Base-by-base conservation (phyloP, 441 rosid genomes). In the Hypseocharis bilobata region DNA sequence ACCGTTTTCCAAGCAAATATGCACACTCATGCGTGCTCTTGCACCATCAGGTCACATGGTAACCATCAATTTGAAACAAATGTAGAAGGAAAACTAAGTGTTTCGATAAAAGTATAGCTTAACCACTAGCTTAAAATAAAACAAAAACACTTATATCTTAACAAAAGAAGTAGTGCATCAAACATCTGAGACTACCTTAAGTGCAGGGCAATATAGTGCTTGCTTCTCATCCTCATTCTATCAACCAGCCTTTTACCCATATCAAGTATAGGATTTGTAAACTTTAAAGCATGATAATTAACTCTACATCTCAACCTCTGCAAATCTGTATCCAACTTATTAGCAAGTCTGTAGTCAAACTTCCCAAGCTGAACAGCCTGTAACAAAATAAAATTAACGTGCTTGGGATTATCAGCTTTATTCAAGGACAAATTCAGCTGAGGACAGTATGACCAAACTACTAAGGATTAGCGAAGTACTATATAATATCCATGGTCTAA, bases 221-320 rank as follows among this genome's bases (percentile, higher is more conserved):
- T 80, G 83, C 87, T 84, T 80, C 69, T 89, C 74, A 73, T 67
- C 82, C 87, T 76, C 99, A 94, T 91, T 76, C 87, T 80, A 47
- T 70, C 73, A 30, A 89, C 94, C 62, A 94, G 72, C 42, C 64
- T 77, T 62, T 83, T 81, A 2, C 98, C 98, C 96, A 89, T 85
- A 74, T 80, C 64, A 66, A 63, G 81, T 59, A 94, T 94, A 60
- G 96, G 82, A 72, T 84, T 77, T 6, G 94, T 88, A 70, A 94
- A 94, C 79, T 80, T 88, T 28, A 94, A 83, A 36, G 96, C 90
- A 29, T 89, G 92, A 68, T 86, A 91, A 63, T 94, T 94, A 60
- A 88, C 99, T 79, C 96, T 84, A 65, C 99, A 94, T 72, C 99
- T 85, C 76, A 94, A 69, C 77, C 88, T 91, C 70, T 94, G 99